Evolutionary conservation across 2,329 filamentous ascomycete species (phyloP), one percentile per base, ranked within the genome.

Genomic region (Kalaharituber pfeilii): DNA sequence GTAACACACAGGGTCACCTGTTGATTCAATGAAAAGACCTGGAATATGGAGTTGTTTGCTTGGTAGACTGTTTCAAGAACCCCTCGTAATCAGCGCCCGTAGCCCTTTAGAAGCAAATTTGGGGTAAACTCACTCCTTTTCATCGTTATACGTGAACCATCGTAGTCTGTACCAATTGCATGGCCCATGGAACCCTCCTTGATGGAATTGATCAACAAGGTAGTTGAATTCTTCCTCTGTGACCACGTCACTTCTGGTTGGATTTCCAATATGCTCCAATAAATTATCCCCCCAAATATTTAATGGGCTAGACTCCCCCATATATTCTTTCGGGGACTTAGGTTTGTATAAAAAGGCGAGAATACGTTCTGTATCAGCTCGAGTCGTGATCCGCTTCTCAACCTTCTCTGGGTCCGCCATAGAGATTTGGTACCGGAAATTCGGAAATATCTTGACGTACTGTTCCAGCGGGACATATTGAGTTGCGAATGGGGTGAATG

Each of bases 101-200:
- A 6, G 2, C 20, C 50, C 9, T 29, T 20, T 29, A 20, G 18
- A 13, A 53, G 13, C 1, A 8, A 2, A 24, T 49, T 1, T 5
- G 20, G 29, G 9, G 36, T 24, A 20, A n/a, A 62, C 65, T 64
- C 63, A 71, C 67, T 63, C 63, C 55, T 69, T 66, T 56, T 95
- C 91, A 59, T 95, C 86, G 39, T 85, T 76, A 65, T 74, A 84
- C 68, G 94, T 94, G 59, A 81, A 67, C 66, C 77, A 71, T 20
- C 77, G 73, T 2, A 77, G 83, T 44, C 87, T 80, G 70, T 98
- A 98, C 85, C 86, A 95, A 69, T 88, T 91, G 57, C 86, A 72
- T 15, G 86, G 85, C 0, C 86, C 86, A 60, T 81, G 78, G 60
- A 96, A 68, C 47, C 86, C 86, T 64, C 81, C 76, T 42, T 76